Conservation (phyloP, 441 rosid genomes). For the Breynia disticha region DNA sequence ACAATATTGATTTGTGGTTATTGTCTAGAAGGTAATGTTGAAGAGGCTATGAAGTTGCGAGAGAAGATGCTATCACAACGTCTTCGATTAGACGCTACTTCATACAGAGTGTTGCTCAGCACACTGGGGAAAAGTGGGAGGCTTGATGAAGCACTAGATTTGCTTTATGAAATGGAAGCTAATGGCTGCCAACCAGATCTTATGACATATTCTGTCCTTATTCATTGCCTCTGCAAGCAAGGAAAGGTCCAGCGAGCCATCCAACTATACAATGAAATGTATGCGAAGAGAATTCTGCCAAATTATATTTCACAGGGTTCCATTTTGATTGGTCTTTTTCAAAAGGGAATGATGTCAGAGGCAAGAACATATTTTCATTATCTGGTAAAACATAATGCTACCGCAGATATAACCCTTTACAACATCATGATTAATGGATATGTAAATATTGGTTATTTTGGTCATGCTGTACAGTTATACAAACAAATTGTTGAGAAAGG, state of each 20-base stretch:
- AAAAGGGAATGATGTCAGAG: constrained; percentile 37
- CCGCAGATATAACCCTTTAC: constrained; percentile 37
- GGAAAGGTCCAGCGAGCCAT: constrained; percentile 48
- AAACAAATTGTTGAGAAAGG: constrained; percentile 28
- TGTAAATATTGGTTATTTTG: constrained; percentile 38
- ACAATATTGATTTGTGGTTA: constrained; percentile 48
- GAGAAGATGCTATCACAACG: constrained; percentile 53
- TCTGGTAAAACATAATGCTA: constrained; percentile 26
- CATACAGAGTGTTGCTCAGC: constrained; percentile 43
- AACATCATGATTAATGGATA: constrained; percentile 65
- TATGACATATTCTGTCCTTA: constrained; percentile 54
- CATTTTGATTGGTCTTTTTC: constrained; percentile 48
- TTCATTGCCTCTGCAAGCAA: constrained; percentile 63
- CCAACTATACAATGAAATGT: constrained; percentile 42
- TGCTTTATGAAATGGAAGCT: constrained; percentile 44
- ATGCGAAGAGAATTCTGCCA: constrained; percentile 33
- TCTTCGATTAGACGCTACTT: constrained; percentile 31
- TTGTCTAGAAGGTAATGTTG: constrained; percentile 44
- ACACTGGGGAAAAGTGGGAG: constrained; percentile 55
- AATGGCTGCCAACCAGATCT: constrained; percentile 41
- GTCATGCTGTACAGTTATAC: constrained; percentile 43
- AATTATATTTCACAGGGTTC: constrained; percentile 35
- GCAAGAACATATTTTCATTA: constrained; percentile 51
- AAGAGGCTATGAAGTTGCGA: constrained; percentile 41
- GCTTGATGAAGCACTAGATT: constrained; percentile 38